A percentile compares a stretch with the other conserved stretches of the same genome.
phyloP scores from a whole-genome alignment of 495 filamentous ascomycete genomes.

The Penicillium roqueforti region DNA sequence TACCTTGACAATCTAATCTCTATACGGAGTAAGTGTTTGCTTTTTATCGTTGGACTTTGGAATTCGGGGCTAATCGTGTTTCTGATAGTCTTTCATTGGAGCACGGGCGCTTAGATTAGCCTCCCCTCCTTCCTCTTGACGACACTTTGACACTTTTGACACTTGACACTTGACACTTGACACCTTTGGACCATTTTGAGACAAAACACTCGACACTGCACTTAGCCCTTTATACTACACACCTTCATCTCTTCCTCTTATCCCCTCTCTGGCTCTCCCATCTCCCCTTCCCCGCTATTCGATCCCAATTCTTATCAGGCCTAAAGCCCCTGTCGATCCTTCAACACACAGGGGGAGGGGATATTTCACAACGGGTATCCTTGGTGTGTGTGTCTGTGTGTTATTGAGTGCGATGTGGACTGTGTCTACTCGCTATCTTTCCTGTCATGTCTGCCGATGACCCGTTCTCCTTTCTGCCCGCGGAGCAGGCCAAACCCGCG shows the following conservation, averaged over 20 bases:
- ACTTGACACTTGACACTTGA: not conserved
- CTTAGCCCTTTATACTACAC: not conserved
- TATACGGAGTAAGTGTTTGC: not conserved
- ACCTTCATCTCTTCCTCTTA: conserved; percentile 5
- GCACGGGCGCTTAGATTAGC: conserved; percentile 3
- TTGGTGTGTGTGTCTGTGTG: conserved; percentile 7
- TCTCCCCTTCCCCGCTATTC: conserved; percentile 10
- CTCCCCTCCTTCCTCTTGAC: conserved; percentile 6
- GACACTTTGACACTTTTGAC: not conserved
- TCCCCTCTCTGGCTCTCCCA: not conserved
- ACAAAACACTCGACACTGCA: not conserved
- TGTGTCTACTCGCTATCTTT: conserved; percentile 8
- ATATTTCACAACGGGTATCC: conserved; percentile 18
- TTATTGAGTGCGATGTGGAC: conserved; percentile 22
- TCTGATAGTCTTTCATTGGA: not conserved
- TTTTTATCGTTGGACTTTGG: not conserved
- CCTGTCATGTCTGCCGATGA: conserved; percentile 40
- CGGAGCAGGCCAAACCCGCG: conserved; percentile 23
- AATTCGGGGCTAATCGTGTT: not conserved
- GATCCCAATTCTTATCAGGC: not conserved
- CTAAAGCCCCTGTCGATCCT: conserved; percentile 24
- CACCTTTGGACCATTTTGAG: too few species aligned
- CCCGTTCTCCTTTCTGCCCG: conserved; percentile 36
- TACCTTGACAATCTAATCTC: conserved; percentile 6
- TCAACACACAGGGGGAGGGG: not conserved